phyloP scores from a whole-genome alignment of 2,329 filamentous ascomycete genomes.

The Fusarium sambucinum region DNA sequence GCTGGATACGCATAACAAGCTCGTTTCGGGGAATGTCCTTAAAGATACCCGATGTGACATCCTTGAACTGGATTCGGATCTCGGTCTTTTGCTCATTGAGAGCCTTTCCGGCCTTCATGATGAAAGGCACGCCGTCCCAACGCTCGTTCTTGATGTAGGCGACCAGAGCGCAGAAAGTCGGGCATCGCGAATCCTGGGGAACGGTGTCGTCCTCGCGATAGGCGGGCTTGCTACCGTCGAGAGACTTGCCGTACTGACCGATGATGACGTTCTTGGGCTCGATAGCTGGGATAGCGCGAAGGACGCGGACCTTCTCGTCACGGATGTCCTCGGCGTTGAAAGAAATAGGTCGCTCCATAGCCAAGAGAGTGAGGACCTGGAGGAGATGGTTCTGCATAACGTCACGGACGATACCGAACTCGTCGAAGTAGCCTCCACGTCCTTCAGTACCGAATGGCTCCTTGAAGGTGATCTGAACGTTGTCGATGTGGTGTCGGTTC shows the following conservation, averaged over 20 bases:
- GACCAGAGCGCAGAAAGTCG: slow-evolving; percentile 96
- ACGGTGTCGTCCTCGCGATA: slow-evolving; percentile 99
- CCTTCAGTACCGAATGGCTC: slow-evolving; percentile 99
- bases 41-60: slow-evolving; percentile 99
- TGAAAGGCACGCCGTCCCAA: slow-evolving; percentile 99
- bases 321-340: slow-evolving; percentile 98
- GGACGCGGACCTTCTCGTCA: slow-evolving; percentile 97
- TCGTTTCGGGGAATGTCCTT: slow-evolving; percentile 99
- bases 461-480: slow-evolving; percentile 99
- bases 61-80: slow-evolving; percentile 99
- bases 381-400: slow-evolving; percentile 99
- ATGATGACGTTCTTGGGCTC: slow-evolving; percentile 99
- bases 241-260: slow-evolving; percentile 95
- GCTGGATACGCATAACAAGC: slow-evolving; percentile 98
- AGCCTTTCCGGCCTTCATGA: slow-evolving; percentile 98
- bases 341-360: slow-evolving; percentile 98
- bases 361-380: slow-evolving; percentile 93
- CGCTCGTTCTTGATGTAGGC: slow-evolving; percentile 99
- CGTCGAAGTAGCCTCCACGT: slow-evolving; percentile 97
- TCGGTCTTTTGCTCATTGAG: slow-evolving; percentile 99
- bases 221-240: slow-evolving; percentile 94
- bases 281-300: slow-evolving; percentile 91
- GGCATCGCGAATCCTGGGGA: slow-evolving; percentile 95
- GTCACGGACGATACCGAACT: slow-evolving; percentile 99
- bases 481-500: slow-evolving; percentile 99